A percentile compares a stretch with the other conserved stretches of the same genome.
Conservation (phyloP, 495 filamentous ascomycete genomes). For the Xylaria castorea region DNA sequence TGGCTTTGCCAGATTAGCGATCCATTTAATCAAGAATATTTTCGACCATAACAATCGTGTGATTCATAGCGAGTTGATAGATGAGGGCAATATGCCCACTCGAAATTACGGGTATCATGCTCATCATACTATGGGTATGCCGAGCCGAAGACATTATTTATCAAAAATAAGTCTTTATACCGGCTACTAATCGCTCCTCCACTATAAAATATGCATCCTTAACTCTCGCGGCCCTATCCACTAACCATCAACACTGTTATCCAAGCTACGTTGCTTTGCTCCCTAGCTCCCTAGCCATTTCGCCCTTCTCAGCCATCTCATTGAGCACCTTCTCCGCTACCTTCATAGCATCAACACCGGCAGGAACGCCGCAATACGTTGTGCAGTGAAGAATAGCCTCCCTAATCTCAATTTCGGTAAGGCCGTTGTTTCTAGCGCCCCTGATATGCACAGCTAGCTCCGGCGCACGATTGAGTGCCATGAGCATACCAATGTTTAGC, state of each 20-base stretch:
- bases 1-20: conserved; percentile 35
- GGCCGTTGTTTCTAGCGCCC: conserved; percentile 62
- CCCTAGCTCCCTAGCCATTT: conserved; percentile 37
- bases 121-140: background rate
- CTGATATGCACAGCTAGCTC: conserved; percentile 61
- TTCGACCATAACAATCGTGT: conserved; percentile 4
- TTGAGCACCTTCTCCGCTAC: conserved; percentile 46
- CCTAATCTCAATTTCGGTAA: conserved; percentile 59
- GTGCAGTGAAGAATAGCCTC: conserved; percentile 62
- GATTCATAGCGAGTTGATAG: background rate
- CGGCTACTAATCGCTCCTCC: background rate
- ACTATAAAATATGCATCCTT: background rate
- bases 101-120: too few species aligned
- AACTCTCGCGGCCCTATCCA: background rate
- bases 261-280: conserved; percentile 23
- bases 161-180: background rate
- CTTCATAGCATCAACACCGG: conserved; percentile 61
- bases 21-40: background rate
- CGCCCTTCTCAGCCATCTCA: conserved; percentile 48
- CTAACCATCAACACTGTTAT: background rate
- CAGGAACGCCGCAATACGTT: conserved; percentile 63
- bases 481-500: conserved; percentile 62
- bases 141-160: background rate
- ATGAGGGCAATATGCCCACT: too few species aligned
- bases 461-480: conserved; percentile 57